Conservation (phyloP, 116 monocot species). For the Zostera marina region DNA sequence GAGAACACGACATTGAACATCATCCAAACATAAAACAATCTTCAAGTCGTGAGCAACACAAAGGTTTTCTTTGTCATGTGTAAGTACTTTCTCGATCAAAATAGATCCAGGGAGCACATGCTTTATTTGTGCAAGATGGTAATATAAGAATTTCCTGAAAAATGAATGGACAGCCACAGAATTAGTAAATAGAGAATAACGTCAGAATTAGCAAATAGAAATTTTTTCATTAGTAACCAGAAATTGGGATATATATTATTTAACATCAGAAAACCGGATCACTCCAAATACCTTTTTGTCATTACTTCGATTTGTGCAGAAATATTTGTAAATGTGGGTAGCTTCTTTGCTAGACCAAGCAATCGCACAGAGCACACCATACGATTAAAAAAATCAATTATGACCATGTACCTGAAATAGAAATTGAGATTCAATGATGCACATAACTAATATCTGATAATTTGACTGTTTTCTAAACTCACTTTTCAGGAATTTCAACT, state of each 20-base stretch:
- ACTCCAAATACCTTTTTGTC: constrained; percentile 41
- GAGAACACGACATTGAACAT: constrained; percentile 6
- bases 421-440: not conserved
- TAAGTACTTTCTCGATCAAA: constrained; percentile 48
- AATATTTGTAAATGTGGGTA: constrained; percentile 52
- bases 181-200: too few species aligned
- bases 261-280: too few species aligned
- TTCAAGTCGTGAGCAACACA: constrained; percentile 75
- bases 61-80: constrained; percentile 51
- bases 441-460: not conserved
- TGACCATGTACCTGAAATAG: constrained; percentile 18
- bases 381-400: constrained; percentile 45
- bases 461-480: not conserved
- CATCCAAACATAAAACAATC: constrained; percentile 30
- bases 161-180: constrained; percentile 1
- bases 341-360: constrained; percentile 48
- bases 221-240: constrained; percentile 2
- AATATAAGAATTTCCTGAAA: constrained; percentile 49
- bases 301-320: constrained; percentile 57
- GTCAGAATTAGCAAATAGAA: too few species aligned
- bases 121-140: constrained; percentile 80
- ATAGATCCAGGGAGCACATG: constrained; percentile 63
- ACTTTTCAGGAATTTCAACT: constrained; percentile 8
- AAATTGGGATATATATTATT: too few species aligned
- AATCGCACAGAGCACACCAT: constrained; percentile 66